Base-by-base conservation (phyloP, 345 rosid genomes). In the Streptanthus diversifolius region DNA sequence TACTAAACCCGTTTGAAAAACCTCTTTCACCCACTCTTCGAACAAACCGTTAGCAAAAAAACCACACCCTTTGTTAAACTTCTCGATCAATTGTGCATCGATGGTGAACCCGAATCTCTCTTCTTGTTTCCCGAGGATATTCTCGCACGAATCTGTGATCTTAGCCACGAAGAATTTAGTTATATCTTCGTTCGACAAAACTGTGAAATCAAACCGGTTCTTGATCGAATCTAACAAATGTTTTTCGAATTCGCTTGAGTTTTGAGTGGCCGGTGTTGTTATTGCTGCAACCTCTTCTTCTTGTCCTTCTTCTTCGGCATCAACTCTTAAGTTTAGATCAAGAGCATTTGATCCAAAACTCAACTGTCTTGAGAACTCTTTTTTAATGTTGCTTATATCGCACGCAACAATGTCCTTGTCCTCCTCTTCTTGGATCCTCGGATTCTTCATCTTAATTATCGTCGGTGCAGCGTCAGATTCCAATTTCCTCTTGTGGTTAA, bases 21-120 rank as follows among this genome's bases (percentile, higher is more conserved):
- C 81, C 36, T 83, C 85, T 79, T 81, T 81, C 18, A 86, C 76
- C 98, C 98, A 92, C 72, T 85, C 84, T 36, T 82, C 96, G 74
- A 90, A 80, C 77, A 81, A 68, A 55, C 84, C 78, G 72, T 88
- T 77, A 35, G 75, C 65, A 54, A 82, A 83, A 77, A 63, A 71
- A 0, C 76, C 80, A 70, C 60, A 27, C 65, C 71, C 71, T 63
- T 18, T 19, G 60, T 70, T 27, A 13, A 90, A 55, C 82, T 82
- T 87, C 47, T 81, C 87, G 37, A 87, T 36, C 13, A 92, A 63
- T 51, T 78, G 80, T 9, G 90, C 84, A 14, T 88, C 90, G 11
- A 87, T 61, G 0, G 73, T 84, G 61, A 92, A 87, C 33, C 70
- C 69, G 39, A 75, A 79, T 63, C 44, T 63, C 33, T 75, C 75